A percentile compares a stretch with the other conserved stretches of the same genome.
Conservation (phyloP, 176 grass and related monocot species). For the Bromus sterilis region DNA sequence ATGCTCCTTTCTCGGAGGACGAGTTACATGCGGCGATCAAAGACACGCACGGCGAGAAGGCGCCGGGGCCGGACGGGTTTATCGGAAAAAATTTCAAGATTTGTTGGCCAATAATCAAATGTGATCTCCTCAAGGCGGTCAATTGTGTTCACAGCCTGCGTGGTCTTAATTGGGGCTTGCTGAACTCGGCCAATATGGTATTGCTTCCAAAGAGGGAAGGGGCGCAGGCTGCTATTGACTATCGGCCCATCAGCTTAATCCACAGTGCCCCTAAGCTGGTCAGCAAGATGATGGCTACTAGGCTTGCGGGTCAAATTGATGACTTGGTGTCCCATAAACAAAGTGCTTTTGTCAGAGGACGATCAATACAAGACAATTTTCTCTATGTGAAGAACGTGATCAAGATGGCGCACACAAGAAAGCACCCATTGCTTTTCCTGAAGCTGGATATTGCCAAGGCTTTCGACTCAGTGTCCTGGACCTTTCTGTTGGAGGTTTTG, state of each 20-base stretch:
- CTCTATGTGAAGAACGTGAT: neutral
- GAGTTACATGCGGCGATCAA: neutral
- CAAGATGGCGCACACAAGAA: no score
- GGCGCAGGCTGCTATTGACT: neutral
- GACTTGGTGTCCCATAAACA: neutral
- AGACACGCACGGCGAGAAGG: neutral
- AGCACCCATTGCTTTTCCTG: no score
- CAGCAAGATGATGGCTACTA: rapidly evolving
- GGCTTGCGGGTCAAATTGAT: neutral
- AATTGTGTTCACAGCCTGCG: no score
- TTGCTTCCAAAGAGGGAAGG: neutral
- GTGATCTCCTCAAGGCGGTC: neutral
- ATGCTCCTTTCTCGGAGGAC: neutral
- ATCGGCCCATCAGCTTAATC: neutral
- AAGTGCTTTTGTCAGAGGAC: neutral
- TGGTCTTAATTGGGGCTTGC: no score
- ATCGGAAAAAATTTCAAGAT: neutral
- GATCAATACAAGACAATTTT: neutral
- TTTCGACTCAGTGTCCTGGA: no score
- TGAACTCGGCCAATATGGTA: neutral
- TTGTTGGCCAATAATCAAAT: neutral
- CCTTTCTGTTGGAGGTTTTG: no score
- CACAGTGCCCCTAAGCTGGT: neutral
- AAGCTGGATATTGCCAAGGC: no score
- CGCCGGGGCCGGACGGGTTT: neutral